A percentile compares a stretch with the other conserved stretches of the same genome.
phyloP scores from a whole-genome alignment of 106 monocot genomes.

The Hemerocallis citrina region DNA sequence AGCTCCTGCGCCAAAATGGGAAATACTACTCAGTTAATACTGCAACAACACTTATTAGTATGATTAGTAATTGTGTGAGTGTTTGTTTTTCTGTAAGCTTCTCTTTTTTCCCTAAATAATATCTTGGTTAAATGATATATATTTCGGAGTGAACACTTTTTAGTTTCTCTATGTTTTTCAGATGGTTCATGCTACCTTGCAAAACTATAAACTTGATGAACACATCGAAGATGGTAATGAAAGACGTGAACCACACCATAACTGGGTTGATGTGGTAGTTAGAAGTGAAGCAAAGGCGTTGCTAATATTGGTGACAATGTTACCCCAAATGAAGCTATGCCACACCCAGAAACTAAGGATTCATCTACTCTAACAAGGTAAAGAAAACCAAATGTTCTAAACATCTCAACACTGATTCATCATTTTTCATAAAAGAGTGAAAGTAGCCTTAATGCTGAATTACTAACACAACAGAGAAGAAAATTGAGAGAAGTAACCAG shows the following conservation, averaged over 20 bases:
- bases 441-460: no score
- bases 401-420: not conserved
- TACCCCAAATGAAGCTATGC: conserved; percentile 15
- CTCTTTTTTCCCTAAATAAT: no score
- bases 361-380: conserved; percentile 53
- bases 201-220: conserved; percentile 52
- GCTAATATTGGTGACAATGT: conserved; percentile 26
- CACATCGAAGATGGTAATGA: conserved; percentile 22
- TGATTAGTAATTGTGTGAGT: no score
- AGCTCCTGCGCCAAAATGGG: no score
- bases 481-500: no score
- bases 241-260: conserved; percentile 41
- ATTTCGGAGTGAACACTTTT: no score
- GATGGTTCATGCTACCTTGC: conserved; percentile 61
- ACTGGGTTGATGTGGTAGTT: conserved; percentile 95
- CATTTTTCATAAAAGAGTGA: not conserved
- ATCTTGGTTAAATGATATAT: no score
- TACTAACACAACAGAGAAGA: no score
- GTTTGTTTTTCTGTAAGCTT: no score
- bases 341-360: conserved; percentile 41
- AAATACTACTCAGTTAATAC: no score
- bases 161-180: conserved; percentile 34
- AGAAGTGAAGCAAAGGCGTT: conserved; percentile 52
- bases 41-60: no score
- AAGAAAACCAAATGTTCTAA: not conserved